Evolutionary conservation across 78 protist genomes (phyloP).

Genomic region (Neovahlkampfia damariscottae): DNA sequence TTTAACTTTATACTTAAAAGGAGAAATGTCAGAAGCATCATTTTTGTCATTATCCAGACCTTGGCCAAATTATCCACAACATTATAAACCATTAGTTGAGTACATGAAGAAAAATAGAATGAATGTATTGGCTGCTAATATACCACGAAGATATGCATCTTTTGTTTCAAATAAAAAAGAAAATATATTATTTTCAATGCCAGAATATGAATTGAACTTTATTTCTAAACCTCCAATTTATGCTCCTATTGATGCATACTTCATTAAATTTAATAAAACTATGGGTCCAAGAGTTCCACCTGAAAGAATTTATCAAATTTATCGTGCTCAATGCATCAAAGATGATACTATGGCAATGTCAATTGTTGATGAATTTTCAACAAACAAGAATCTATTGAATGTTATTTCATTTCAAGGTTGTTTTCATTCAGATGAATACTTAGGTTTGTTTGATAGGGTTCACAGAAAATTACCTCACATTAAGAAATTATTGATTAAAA

Average conservation of each 20-base stretch:
- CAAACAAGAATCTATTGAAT: no score
- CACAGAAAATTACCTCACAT: no score
- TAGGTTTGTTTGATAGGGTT: no score
- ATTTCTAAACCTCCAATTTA: background rate
- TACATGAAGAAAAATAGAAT: background rate
- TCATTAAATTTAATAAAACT: background rate
- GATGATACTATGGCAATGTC: background rate
- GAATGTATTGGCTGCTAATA: background rate
- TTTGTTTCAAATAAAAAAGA: background rate
- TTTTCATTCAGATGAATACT: no score
- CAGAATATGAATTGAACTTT: background rate
- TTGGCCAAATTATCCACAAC: background rate
- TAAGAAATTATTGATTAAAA: no score
- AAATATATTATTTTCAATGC: background rate
- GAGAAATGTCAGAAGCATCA: background rate
- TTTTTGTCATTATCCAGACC: background rate
- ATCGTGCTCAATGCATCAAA: background rate
- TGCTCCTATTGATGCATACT: background rate
- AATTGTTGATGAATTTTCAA: no score
- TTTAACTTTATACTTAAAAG: background rate
- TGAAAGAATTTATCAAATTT: background rate
- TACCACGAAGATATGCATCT: conserved; percentile 1
- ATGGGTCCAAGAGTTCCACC: background rate
- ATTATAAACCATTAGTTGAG: background rate
- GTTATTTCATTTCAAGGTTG: no score